phyloP scores from a whole-genome alignment of 768 basidiomycete genomes.

The Tulasnella calospora region DNA sequence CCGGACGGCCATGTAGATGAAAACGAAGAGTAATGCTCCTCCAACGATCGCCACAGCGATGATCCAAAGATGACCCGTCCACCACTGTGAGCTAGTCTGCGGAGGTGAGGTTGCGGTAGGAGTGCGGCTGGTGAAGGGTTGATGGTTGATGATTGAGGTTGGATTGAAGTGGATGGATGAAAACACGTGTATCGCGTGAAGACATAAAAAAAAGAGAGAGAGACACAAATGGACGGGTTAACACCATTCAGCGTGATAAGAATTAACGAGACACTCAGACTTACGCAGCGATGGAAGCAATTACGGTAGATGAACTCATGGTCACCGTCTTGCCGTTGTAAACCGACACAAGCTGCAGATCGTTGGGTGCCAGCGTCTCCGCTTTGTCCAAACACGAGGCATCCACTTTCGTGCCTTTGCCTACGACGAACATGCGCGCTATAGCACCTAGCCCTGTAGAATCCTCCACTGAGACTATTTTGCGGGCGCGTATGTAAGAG shows the following conservation, averaged over 20 bases:
- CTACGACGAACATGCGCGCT: background rate
- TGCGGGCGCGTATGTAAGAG: background rate
- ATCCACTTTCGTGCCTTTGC: background rate
- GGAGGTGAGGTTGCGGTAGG: background rate
- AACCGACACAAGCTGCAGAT: background rate
- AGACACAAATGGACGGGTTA: background rate
- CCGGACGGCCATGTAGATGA: background rate
- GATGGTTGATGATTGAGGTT: background rate
- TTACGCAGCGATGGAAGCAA: background rate
- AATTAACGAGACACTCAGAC: background rate
- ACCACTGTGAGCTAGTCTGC: background rate
- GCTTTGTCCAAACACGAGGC: background rate
- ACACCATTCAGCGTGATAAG: background rate
- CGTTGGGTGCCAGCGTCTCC: background rate
- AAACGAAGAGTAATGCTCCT: background rate
- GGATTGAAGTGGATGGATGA: background rate
- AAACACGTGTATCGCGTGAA: background rate
- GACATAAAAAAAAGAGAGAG: background rate
- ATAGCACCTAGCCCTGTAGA: background rate
- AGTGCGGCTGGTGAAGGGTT: background rate
- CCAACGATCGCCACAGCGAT: background rate
- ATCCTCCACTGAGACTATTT: slow-evolving; percentile 4
- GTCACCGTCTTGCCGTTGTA: background rate
- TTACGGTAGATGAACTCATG: background rate
- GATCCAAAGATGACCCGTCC: background rate